Evolutionary conservation across 345 rosid genomes (phyloP).

Genomic region (Aquilaria malaccensis): DNA sequence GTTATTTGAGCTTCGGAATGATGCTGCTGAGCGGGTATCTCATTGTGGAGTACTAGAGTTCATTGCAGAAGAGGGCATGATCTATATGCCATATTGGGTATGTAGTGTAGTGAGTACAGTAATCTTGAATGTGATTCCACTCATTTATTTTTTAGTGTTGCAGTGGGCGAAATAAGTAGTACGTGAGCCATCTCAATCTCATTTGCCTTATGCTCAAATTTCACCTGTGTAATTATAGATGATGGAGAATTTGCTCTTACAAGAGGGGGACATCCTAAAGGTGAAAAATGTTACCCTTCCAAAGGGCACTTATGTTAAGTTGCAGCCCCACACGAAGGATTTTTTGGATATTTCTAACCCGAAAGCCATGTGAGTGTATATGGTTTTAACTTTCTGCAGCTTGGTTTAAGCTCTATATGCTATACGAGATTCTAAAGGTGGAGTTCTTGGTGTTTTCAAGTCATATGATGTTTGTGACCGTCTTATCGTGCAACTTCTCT

Average conservation of each 20-base stretch:
- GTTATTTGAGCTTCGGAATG: slow-evolving; percentile 91
- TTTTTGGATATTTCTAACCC: slow-evolving; percentile 96
- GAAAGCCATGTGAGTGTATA: slow-evolving; percentile 77
- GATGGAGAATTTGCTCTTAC: slow-evolving; percentile 96
- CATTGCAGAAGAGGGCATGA: slow-evolving; percentile 99
- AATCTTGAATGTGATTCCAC: too few species aligned
- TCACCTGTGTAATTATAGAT: slow-evolving; percentile 34
- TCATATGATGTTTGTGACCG: too few species aligned
- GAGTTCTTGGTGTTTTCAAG: too few species aligned
- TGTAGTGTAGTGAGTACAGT: slow-evolving; percentile 1
- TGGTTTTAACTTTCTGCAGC: background rate
- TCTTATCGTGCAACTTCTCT: too few species aligned
- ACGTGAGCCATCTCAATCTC: too few species aligned
- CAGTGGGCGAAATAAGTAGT: too few species aligned
- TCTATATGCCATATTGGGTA: slow-evolving; percentile 99
- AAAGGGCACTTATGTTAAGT: slow-evolving; percentile 89
- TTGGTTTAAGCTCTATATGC: background rate
- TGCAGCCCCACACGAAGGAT: slow-evolving; percentile 96
- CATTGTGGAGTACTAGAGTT: slow-evolving; percentile 99
- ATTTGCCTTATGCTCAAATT: too few species aligned
- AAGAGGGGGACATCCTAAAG: slow-evolving; percentile 88
- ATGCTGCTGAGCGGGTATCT: slow-evolving; percentile 70
- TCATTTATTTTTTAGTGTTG: too few species aligned
- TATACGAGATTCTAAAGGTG: too few species aligned
- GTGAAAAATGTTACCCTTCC: slow-evolving; percentile 91